Evolutionary conservation across 2,329 filamentous ascomycete genomes (phyloP).

Genomic region (Neoascochyta sp.): DNA sequence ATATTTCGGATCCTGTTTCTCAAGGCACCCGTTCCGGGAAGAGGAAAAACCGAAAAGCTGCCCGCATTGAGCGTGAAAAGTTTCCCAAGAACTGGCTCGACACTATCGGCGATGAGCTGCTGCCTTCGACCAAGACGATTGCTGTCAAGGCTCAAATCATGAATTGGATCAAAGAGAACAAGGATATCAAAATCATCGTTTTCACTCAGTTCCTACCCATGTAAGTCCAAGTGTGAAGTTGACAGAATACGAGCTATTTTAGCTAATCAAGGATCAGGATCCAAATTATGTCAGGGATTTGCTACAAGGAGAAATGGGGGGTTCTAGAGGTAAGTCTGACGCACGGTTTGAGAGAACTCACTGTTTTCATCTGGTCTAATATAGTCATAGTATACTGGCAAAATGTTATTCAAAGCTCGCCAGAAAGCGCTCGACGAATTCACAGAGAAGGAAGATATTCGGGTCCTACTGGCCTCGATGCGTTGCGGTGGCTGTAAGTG

Average conservation of each 20-base stretch:
- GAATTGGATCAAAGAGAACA: conserved; percentile 45
- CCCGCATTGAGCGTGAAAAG: conserved; percentile 21
- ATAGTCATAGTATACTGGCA: conserved; percentile 45
- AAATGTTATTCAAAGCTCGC: conserved; percentile 45
- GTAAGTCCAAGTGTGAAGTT: conserved; percentile 10
- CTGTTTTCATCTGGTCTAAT: conserved; percentile 10
- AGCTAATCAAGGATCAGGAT: conserved; percentile 31
- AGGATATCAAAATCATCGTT: conserved; percentile 54
- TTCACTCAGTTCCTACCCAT: conserved; percentile 59
- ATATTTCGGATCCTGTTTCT: conserved; percentile 2
- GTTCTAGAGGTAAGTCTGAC: conserved; percentile 39
- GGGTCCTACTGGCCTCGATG: conserved; percentile 55
- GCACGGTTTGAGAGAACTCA: background rate
- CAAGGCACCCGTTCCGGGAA: conserved; percentile 17
- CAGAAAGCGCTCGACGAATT: conserved; percentile 49
- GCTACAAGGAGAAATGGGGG: conserved; percentile 48
- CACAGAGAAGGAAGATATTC: conserved; percentile 34
- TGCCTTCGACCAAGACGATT: conserved; percentile 46
- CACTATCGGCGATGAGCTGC: conserved; percentile 32
- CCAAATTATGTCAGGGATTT: conserved; percentile 50
- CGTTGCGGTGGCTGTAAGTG: conserved; percentile 51
- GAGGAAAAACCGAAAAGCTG: conserved; percentile 11
- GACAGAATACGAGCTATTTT: too few relatives aligned
- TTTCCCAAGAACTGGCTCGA: conserved; percentile 40
- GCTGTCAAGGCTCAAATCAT: conserved; percentile 46